Evolutionary conservation across 2,329 filamentous ascomycete species (phyloP), one percentile per base, ranked within the genome.

Genomic region (Venturia asperata): DNA sequence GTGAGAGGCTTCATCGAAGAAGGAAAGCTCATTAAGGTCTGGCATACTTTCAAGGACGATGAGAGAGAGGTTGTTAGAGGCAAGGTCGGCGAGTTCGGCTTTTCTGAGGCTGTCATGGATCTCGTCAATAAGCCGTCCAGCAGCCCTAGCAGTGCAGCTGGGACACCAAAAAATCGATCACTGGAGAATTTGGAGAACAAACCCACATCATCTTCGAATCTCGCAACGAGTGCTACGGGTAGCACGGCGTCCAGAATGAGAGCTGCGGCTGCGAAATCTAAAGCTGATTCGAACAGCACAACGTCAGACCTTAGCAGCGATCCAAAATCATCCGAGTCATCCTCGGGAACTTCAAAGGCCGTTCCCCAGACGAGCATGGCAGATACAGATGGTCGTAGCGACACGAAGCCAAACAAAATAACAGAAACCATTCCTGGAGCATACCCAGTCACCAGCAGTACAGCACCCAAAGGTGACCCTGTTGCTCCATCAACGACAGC

Each of bases 1-100:
- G 83, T 97, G 0, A 89, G 95, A 72, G 92, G 92, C 0, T 97
- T 87, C 68, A 85, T 87, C 1, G 89, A 97, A n/a, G 89, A 94
- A 69, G 93, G 94, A 6, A 92, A 91, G 77, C 87, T 84, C 70
- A 96, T 97, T 70, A 87, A 91, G 72, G 81, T 84, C 11, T 88
- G 94, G 64, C 92, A 97, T 73, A 88, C 88, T 0, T 97, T 97
- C 72, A 82, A 78, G 65, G 85, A 82, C 71, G 64, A 77, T 27
- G 93, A 97, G 76, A 83, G 90, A 61, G 81, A 87, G 17, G 78
- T 92, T 2, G 82, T 93, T 0, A 80, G 79, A 66, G 75, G 90
- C 69, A 82, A 75, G 30, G 76, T 80, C 66, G 75, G 75, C 66
- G 76, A 75, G 9, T 71, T 72, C 9, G 73, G 74, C 5, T 76